Evolutionary conservation across 495 filamentous ascomycete genomes (phyloP), one percentile per base, ranked within the genome.

Genomic region (Lineolata rhizophorae): DNA sequence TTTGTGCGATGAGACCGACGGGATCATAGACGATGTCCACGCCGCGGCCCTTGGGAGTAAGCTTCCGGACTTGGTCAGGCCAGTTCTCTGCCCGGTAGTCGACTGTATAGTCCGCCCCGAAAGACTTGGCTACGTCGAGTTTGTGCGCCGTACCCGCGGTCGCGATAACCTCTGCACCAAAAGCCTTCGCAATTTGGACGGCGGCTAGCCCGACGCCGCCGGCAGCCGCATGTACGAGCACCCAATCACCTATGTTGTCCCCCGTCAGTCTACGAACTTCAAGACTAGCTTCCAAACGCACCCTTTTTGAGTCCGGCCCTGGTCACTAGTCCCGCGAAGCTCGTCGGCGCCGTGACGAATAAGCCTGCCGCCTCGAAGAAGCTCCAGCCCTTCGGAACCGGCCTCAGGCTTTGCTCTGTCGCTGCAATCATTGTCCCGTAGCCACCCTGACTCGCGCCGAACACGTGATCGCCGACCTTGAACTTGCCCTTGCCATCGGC

Each of bases 1-100:
- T 76, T 48, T 65, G 55, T 37, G 83, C 77, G 16, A 94, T 76
- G 57, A 93, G 53, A 0, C 83, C 83, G 1, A 91, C 83, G 16
- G 82, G 79, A 46, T 93, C 83, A 56, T 74, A 87, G 6, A 91
- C 81, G 26, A 90, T 76, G 55, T 93, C 81, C 5, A 85, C 80
- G 0, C 83, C 83, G 32, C 62, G 60, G 2, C 66, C 64, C 29
- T 68, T 65, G 0, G 76, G 76, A 14, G 65, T 76, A 29, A 94
- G 51, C 44, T 65, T 66, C 57, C 76, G 75, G 19, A 94, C 80
- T 27, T 65, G 40, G 32, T 82, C 70, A 8, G 76, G 72, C 85
- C 85, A 94, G 10, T 46, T 45, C 28, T 58, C 62, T 32, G 72
- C 56, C 2, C 56, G 57, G 49, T 93, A 94, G 53, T 84, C 70